phyloP scores from a whole-genome alignment of 805 yeast genomes.

The Wickerhamomyces ciferrii region DNA sequence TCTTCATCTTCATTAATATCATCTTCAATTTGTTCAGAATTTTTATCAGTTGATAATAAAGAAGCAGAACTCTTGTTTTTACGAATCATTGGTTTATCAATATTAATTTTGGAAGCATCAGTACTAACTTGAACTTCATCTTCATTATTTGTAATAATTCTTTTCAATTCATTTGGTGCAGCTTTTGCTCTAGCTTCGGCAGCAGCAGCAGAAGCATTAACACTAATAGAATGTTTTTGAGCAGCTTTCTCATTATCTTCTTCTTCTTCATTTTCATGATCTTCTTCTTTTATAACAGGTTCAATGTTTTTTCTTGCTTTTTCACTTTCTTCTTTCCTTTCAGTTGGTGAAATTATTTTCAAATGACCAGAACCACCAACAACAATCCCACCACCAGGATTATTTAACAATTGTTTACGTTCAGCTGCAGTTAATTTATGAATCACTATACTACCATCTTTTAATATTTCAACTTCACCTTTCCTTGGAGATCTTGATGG shows the following conservation, averaged over 20 bases:
- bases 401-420: conserved; percentile 34
- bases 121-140: conserved; percentile 31
- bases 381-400: conserved; percentile 61
- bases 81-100: conserved; percentile 39
- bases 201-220: conserved; percentile 32
- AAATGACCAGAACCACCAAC: conserved; percentile 76
- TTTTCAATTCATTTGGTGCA: conserved; percentile 24
- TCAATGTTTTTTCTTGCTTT: conserved; percentile 9
- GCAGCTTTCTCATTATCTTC: neutral
- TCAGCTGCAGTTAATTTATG: conserved; percentile 54
- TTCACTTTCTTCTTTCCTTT: conserved; percentile 16
- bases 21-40: neutral
- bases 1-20: conserved; percentile 9
- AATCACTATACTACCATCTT: conserved; percentile 48
- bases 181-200: conserved; percentile 31
- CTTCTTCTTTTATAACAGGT: conserved; percentile 3
- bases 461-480: conserved; percentile 70
- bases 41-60: conserved; percentile 11
- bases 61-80: conserved; percentile 27
- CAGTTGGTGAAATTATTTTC: conserved; percentile 29
- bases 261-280: neutral
- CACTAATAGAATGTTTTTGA: conserved; percentile 23
- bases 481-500: conserved; percentile 80
- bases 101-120: conserved; percentile 29
- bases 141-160: conserved; percentile 27